These are phyloP conservation scores for Leishmania guyanensis DNA, from an alignment of 208 protist species.

Conservation along the genomic window DNA sequence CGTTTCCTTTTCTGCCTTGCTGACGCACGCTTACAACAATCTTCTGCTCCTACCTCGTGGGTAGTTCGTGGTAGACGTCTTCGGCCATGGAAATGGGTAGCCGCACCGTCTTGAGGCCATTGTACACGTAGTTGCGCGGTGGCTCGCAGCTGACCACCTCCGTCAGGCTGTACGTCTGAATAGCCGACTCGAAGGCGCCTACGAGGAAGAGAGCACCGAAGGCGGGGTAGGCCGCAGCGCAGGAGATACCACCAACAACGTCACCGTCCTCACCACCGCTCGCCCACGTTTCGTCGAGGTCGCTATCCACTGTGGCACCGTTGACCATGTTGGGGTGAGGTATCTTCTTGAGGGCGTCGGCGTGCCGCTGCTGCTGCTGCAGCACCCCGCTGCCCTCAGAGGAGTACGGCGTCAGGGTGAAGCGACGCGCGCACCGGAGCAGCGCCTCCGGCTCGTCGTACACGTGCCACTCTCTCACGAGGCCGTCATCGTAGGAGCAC, in stretches of 20 bases:
- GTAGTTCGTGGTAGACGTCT: slow-evolving; percentile 29
- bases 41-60: background rate
- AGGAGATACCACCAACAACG: slow-evolving; percentile 52
- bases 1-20: background rate
- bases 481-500: slow-evolving; percentile 66
- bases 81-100: slow-evolving; percentile 38
- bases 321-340: background rate
- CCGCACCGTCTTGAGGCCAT: slow-evolving; percentile 76
- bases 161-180: slow-evolving; percentile 65
- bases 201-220: slow-evolving; percentile 77
- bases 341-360: slow-evolving; percentile 30
- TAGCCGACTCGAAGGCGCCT: slow-evolving; percentile 63
- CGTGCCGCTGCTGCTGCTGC: background rate
- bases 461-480: slow-evolving; percentile 88
- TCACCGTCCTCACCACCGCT: slow-evolving; percentile 20
- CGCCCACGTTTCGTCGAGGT: background rate
- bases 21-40: background rate
- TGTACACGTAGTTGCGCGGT: slow-evolving; percentile 72
- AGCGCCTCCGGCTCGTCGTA: slow-evolving; percentile 73
- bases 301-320: background rate
- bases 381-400: slow-evolving; percentile 12
- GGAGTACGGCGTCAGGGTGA: slow-evolving; percentile 38
- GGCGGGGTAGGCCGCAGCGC: slow-evolving; percentile 51
- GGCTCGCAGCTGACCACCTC: slow-evolving; percentile 75
- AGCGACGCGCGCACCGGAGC: slow-evolving; percentile 65